Percentiles rank a stretch among this genome's conserved stretches.
These are phyloP conservation scores for Fomitopsis serialis DNA, from an alignment of 768 basidiomycete species.

Conservation along the genomic window DNA sequence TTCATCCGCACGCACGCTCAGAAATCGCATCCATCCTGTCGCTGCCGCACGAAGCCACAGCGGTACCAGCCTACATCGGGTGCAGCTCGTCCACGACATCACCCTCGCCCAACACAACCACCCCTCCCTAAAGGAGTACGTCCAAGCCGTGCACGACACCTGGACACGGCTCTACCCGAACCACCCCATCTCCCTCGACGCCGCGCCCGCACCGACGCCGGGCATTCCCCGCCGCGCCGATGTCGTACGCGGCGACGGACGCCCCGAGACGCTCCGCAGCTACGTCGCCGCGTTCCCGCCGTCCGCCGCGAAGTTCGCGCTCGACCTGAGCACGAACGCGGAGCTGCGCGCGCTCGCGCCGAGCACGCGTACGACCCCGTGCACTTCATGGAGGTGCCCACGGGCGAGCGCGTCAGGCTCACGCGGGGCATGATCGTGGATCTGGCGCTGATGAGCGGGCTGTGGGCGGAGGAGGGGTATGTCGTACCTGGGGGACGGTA, in stretches of 20 bases:
- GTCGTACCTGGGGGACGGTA: conserved; percentile 43
- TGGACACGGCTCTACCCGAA: conserved; percentile 35
- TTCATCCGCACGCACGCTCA: conserved; percentile 46
- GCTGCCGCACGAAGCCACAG: conserved; percentile 1
- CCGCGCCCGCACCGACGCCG: conserved; percentile 8
- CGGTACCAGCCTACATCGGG: conserved; percentile 39
- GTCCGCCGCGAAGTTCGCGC: conserved; percentile 37
- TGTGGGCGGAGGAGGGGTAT: conserved; percentile 46
- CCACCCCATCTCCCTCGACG: not conserved
- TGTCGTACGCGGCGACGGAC: conserved; percentile 60
- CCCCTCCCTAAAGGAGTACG: conserved; percentile 34
- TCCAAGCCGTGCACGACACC: conserved; percentile 34
- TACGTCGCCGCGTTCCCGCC: conserved; percentile 34
- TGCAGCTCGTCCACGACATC: conserved; percentile 53
- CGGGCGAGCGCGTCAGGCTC: conserved; percentile 37
- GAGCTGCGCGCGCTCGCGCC: conserved; percentile 45
- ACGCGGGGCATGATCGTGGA: conserved; percentile 67
- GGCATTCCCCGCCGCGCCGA: conserved; percentile 24
- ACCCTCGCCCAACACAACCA: not conserved
- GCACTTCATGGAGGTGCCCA: conserved; percentile 38
- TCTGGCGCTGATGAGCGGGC: conserved; percentile 57
- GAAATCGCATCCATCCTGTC: conserved; percentile 34
- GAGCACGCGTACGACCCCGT: conserved; percentile 49
- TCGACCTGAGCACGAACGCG: conserved; percentile 35
- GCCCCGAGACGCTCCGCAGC: conserved; percentile 39